phyloP scores from a whole-genome alignment of 306 rosid genomes.

The Dicorynia guianensis region DNA sequence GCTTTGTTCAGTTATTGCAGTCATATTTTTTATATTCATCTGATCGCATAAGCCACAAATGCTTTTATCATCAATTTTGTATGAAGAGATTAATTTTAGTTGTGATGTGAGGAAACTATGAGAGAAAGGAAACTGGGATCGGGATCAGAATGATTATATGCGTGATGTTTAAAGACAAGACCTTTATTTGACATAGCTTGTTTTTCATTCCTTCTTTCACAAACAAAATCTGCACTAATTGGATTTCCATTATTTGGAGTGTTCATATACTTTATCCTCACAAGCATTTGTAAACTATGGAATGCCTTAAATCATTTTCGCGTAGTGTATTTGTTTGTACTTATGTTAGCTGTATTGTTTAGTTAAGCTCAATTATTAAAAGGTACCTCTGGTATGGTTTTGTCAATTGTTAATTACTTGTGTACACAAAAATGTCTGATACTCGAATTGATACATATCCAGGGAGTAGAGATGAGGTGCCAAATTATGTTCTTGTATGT shows the following conservation, averaged over 20 bases:
- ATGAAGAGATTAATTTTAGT: neutral
- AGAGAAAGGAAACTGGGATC: neutral
- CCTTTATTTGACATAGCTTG: neutral
- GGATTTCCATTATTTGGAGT: neutral
- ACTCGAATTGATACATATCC: neutral
- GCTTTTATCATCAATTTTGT: neutral
- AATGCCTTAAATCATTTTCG: neutral
- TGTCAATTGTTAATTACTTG: neutral
- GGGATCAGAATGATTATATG: neutral
- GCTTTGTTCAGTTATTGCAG: conserved; percentile 3
- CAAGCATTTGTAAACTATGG: neutral
- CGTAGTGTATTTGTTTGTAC: neutral
- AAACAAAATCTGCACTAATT: neutral
- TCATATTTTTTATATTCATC: neutral
- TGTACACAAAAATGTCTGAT: too few relatives aligned
- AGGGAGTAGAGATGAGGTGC: neutral
- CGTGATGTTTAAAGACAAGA: neutral
- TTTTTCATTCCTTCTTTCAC: conserved; percentile 10
- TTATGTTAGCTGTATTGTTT: too few relatives aligned
- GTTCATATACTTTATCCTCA: neutral
- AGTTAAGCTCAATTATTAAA: neutral
- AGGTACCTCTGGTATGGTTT: neutral
- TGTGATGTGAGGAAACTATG: neutral
- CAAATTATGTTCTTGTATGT: neutral
- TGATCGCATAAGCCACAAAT: neutral